These are phyloP conservation scores for Psilocybe cubensis DNA, from an alignment of 768 basidiomycete species.

Conservation along the genomic window DNA sequence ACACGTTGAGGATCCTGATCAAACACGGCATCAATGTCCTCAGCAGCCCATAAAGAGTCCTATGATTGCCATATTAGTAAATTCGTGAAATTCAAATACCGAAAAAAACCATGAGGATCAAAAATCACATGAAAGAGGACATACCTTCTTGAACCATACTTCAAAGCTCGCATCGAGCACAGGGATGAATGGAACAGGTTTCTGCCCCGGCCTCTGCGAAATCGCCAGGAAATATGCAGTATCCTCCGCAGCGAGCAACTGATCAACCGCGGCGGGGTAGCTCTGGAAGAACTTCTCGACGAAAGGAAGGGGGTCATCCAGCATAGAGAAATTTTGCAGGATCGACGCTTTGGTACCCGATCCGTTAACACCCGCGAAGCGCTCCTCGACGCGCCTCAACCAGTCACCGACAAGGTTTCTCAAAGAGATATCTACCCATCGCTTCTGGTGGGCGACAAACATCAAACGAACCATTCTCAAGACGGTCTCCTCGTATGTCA, in stretches of 20 bases:
- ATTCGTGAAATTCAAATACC: conserved; percentile 7
- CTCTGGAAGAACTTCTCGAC: conserved; percentile 82
- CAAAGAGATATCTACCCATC: conserved; percentile 92
- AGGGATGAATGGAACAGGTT: conserved; percentile 98
- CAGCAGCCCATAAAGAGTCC: conserved; percentile 98
- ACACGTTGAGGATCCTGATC: conserved; percentile 99
- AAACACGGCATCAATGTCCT: conserved; percentile 98
- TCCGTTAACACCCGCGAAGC: conserved; percentile 90
- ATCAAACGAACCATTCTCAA: conserved; percentile 91
- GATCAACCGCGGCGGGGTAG: conserved; percentile 81
- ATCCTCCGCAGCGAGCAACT: conserved; percentile 92
- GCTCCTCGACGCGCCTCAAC: conserved; percentile 93
- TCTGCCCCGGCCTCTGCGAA: conserved; percentile 94
- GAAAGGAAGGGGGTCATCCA: conserved; percentile 83
- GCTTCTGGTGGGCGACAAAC: conserved; percentile 89
- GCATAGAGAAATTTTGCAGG: conserved; percentile 78
- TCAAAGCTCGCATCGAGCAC: conserved; percentile 92
- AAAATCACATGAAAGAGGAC: conserved; percentile 25
- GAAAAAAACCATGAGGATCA: conserved; percentile 6
- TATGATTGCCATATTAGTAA: conserved; percentile 31
- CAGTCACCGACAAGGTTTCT: conserved; percentile 96
- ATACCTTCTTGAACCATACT: conserved; percentile 99
- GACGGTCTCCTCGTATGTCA: conserved; percentile 98
- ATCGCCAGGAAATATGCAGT: conserved; percentile 96
- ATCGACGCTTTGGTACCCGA: conserved; percentile 78